These are phyloP conservation scores for Pittosporum tobira DNA, from an alignment of 129 eudicot species.

Conservation along the genomic window DNA sequence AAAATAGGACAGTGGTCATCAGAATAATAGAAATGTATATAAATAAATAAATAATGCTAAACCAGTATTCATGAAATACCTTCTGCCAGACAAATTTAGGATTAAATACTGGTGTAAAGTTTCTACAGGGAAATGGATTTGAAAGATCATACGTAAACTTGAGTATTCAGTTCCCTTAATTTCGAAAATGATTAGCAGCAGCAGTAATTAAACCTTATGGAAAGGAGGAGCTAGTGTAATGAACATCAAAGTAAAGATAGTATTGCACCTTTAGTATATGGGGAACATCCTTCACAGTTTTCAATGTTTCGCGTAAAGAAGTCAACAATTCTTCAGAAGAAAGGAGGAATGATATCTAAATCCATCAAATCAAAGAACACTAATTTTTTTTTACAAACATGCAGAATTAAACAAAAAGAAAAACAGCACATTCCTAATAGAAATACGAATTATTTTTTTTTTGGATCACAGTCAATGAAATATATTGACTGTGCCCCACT, in stretches of 20 bases:
- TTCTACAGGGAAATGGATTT: neutral
- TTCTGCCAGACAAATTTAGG: neutral
- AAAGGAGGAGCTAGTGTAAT: neutral
- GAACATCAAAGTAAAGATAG: conserved; percentile 13
- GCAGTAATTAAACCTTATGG: neutral
- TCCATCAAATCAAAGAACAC: conserved; percentile 25
- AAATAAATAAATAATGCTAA: conserved; percentile 9
- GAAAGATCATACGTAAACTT: neutral
- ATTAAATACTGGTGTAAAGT: neutral
- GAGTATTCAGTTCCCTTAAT: neutral
- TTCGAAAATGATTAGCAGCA: neutral
- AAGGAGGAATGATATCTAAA: conserved; percentile 74
- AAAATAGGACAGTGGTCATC: neutral
- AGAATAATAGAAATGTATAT: conserved; percentile 1
- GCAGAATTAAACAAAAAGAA: neutral
- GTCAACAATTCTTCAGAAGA: conserved; percentile 64
- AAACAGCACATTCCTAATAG: neutral
- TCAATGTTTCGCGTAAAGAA: conserved; percentile 82
- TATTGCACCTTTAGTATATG: conserved; percentile 68
- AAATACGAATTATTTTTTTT: too few relatives aligned
- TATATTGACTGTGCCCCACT: too few relatives aligned
- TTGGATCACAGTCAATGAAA: too few relatives aligned
- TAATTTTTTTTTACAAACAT: neutral
- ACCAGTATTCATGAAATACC: conserved; percentile 1
- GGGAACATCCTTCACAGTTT: conserved; percentile 87